A percentile compares a stretch with the other conserved stretches of the same genome.
Evolutionary conservation across 1,284 basidiomycete species (phyloP).

Genomic region (Cryptococcus hybrid): DNA sequence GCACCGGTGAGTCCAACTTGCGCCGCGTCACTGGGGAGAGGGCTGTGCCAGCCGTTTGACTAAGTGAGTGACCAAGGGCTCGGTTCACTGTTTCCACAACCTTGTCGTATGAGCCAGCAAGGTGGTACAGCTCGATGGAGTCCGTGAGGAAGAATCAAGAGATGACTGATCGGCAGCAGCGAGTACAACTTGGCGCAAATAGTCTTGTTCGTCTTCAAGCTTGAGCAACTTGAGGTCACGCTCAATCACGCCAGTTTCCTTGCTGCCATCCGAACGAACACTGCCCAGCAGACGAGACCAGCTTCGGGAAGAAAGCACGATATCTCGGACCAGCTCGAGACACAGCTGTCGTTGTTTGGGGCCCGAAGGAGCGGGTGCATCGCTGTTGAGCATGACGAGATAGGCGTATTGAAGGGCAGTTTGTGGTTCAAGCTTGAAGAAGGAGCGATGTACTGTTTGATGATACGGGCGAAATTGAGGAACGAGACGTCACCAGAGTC

Average conservation of each 20-base stretch:
- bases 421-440: constrained; percentile 85
- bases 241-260: constrained; percentile 86
- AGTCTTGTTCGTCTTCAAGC: constrained; percentile 67
- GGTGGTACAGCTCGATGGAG: constrained; percentile 93
- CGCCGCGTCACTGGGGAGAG: constrained; percentile 9
- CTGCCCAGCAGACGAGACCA: constrained; percentile 87
- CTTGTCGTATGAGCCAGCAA: constrained; percentile 85
- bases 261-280: constrained; percentile 80
- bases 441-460: constrained; percentile 91
- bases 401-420: constrained; percentile 96
- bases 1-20: constrained; percentile 32
- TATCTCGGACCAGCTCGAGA: constrained; percentile 82
- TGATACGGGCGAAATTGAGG: constrained; percentile 78
- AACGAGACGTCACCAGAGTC: constrained; percentile 39
- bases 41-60: constrained; percentile 54
- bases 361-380: constrained; percentile 59
- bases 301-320: constrained; percentile 81
- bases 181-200: constrained; percentile 78
- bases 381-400: constrained; percentile 76
- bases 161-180: constrained; percentile 73
- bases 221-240: constrained; percentile 74
- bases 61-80: constrained; percentile 81
- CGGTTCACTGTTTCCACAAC: constrained; percentile 86
- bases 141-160: constrained; percentile 72
- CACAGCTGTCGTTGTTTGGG: constrained; percentile 79